Base-by-base conservation (phyloP, 345 rosid genomes). In the Lepidium didymum region DNA sequence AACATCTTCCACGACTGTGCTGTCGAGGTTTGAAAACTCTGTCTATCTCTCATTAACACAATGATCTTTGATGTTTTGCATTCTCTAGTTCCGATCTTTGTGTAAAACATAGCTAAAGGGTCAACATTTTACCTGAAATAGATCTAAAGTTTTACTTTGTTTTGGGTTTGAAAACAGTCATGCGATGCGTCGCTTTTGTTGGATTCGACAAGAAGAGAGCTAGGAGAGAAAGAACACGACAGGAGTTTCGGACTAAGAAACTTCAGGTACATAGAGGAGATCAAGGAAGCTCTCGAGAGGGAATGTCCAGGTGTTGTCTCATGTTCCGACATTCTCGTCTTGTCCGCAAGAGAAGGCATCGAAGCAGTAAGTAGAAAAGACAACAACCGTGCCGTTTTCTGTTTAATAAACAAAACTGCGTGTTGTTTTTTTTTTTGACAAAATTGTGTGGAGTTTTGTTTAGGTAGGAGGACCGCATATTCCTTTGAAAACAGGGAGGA, bases 1-100 rank as follows among this genome's bases (percentile, higher is more conserved):
- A 93, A 87, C 89, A 88, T 93, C 83, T 93, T 93, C 92, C 97
- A 93, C 75, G 98, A 93, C 86, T 93, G 98, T 67, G 94, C 85
- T 76, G 97, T 93, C 55, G 75, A 92, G 96, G 98, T 92, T 15
- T 6, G 0, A 19, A 10, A 3, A 19, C 70, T 40, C 62, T 66
- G 27, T 42, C 23, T 50, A 37, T 29, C 49, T 56, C 3, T 27
- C 13, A 33, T 11, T 40, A 0, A 5, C 33, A 29, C 1, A 6
- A 16, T 19, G 36, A 37, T 47, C 35, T 35, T 56, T 52, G 18
- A 3, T 11, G 11, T 53, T 67, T 67, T 59, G 25, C 3, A 7
- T 36, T 58, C 23, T 54, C 3, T n/a, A 52, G 3, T 21, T 6
- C 14, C n/a, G 36, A 64, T 64, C 10, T 35, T 50, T n/a, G 61